Percentiles rank a stretch among this genome's conserved stretches.
These are phyloP conservation scores for Przewalskia tangutica DNA, from an alignment of 257 asterid species.

Conservation along the genomic window DNA sequence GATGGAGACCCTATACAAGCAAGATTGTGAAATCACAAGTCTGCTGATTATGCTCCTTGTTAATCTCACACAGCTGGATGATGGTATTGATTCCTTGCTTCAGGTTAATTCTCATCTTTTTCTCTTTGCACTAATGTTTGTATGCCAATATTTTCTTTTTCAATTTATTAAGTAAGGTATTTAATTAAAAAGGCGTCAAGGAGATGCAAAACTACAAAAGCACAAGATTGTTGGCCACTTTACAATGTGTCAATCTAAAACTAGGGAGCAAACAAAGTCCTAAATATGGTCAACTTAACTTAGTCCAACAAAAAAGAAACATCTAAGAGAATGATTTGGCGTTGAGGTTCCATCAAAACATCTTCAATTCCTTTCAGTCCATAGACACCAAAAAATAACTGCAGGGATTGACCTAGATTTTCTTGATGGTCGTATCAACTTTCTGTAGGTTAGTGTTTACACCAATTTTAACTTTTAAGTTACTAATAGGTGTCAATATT, in stretches of 20 bases:
- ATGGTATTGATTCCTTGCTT: conserved; percentile 72
- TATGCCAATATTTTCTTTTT: not conserved
- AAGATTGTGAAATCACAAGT: conserved; percentile 44
- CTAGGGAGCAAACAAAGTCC: not conserved
- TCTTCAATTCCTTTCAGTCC: not conserved
- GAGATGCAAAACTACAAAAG: not conserved
- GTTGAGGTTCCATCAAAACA: not conserved
- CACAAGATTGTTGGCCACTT: not conserved
- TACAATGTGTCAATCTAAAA: not conserved
- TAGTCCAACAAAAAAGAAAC: not conserved
- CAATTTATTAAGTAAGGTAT: not conserved
- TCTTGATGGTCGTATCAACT: not conserved
- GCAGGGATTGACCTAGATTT: not conserved
- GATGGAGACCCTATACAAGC: conserved; percentile 58
- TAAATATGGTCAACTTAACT: not conserved
- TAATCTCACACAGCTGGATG: conserved; percentile 81
- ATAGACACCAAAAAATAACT: not conserved
- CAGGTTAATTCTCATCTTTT: conserved; percentile 42
- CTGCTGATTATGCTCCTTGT: conserved; percentile 85
- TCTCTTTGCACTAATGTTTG: not conserved
- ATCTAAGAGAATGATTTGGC: not conserved
- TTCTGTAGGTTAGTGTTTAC: not conserved
- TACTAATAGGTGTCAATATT: not conserved
- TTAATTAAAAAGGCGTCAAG: not conserved
- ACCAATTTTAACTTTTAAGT: not conserved